Conservation (phyloP, 495 filamentous ascomycete species). For the Talaromyces thailandensis region DNA sequence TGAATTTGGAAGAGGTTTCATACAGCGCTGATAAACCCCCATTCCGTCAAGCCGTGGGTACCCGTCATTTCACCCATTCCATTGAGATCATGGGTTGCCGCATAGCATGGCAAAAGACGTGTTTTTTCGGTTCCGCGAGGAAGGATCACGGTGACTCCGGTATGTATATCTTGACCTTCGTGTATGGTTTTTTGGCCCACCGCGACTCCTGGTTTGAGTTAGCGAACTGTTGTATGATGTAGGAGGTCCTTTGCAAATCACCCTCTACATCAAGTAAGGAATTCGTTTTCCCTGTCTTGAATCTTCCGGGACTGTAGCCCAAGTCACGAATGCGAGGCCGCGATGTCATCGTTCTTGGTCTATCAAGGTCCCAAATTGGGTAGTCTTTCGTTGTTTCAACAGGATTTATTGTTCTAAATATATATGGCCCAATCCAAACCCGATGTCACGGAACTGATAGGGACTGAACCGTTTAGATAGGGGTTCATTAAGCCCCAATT, state of each 20-base stretch:
- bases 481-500: neutral
- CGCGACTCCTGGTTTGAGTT: neutral
- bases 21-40: neutral
- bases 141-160: neutral
- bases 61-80: constrained; percentile 3
- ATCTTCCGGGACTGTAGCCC: neutral
- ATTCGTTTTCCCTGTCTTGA: neutral
- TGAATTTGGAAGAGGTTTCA: neutral
- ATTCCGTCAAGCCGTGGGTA: neutral
- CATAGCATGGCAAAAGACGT: neutral
- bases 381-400: neutral
- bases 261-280: neutral
- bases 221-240: no score
- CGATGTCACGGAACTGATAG: neutral
- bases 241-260: no score
- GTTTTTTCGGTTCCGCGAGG: neutral
- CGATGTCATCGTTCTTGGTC: neutral
- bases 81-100: neutral
- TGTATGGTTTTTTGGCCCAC: neutral
- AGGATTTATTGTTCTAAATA: neutral
- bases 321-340: neutral
- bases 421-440: neutral
- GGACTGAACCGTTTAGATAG: neutral
- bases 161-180: constrained; percentile 3
- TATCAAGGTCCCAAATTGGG: neutral